Base-by-base conservation (phyloP, 805 yeast genomes). In the Danielia oregonensis region DNA sequence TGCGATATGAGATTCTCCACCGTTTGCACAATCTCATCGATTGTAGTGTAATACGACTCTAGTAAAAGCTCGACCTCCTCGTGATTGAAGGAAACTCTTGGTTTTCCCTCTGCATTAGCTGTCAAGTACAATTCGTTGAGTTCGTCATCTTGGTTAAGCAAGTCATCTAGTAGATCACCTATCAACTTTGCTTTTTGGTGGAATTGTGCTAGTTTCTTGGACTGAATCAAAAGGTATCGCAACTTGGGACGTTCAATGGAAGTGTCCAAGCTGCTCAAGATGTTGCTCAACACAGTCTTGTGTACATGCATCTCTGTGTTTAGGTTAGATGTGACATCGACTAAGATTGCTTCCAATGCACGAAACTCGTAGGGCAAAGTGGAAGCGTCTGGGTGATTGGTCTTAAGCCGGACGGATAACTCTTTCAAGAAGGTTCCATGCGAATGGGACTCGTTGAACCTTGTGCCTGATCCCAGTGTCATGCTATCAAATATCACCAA, bases 21-120 rank as follows among this genome's bases (percentile, higher is more conserved):
- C 3, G 85, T 84, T 56, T 93, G 97, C 2, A 91, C 97, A 43
- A 93, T 85, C 50, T 94, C 97, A 62, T 91, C 97, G 39, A 86
- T 76, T 35, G 91, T 94, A 33, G 82, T 82, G 49, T 86, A 87
- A 64, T 93, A 93, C 1, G 95, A 82, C 53, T 93, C 99, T 16
- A 93, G 60, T 33, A 93, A 68, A 68, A 93, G 72, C 54, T 93
- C 99, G 14, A 88, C 85, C 49, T 93, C 97, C 26, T 80, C 79
- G 55, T 86, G 95, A 44, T 86, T 84, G 33, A 75, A 75, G 2
- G 73, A 71, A 11, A 62, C 56, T 21, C 86, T 60, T 1, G 72
- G 67, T 1, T 18, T 49, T 26, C 56, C 85, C 59, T 33, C 48
- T 32, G 37, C 56, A 37, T 56, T 79, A 32, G 79, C 93, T 0